phyloP scores from a whole-genome alignment of 2,329 filamentous ascomycete genomes.

The Orbilia blumenaviensis region DNA sequence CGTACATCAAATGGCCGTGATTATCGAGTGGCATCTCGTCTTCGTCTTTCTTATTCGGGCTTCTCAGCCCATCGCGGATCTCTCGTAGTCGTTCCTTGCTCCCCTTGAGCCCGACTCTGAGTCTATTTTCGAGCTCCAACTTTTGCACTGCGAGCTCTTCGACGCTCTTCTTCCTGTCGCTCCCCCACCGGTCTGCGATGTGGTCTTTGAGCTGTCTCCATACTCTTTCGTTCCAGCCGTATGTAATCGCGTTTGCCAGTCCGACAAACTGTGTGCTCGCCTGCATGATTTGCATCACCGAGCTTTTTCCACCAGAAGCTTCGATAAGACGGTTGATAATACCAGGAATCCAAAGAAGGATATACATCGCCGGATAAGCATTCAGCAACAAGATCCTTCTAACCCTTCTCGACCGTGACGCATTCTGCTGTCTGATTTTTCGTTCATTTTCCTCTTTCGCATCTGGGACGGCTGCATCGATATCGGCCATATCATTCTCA shows the following conservation, averaged over 20 bases:
- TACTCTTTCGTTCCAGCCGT: conserved; percentile 61
- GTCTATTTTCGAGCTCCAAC: conserved; percentile 32
- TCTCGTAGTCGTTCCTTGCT: conserved; percentile 47
- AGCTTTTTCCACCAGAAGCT: conserved; percentile 56
- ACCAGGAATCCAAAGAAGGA: conserved; percentile 62
- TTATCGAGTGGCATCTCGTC: conserved; percentile 17
- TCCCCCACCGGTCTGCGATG: conserved; percentile 29
- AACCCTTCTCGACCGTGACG: conserved; percentile 34
- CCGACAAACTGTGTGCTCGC: conserved; percentile 61
- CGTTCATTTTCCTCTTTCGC: neutral
- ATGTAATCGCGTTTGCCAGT: conserved; percentile 61
- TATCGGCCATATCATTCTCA: conserved; percentile 24
- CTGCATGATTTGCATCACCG: conserved; percentile 59
- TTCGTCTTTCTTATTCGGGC: conserved; percentile 24
- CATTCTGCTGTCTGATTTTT: conserved; percentile 30
- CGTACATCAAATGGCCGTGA: conserved; percentile 44
- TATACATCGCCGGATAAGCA: conserved; percentile 61
- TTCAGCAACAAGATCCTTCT: conserved; percentile 61
- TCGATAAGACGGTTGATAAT: conserved; percentile 60
- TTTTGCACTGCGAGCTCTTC: conserved; percentile 16
- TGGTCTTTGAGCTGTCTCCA: conserved; percentile 33
- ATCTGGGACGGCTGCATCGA: neutral
- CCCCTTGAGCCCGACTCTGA: conserved; percentile 30
- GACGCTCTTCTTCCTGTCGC: conserved; percentile 8
- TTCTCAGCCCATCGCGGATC: conserved; percentile 36